Evolutionary conservation across 140 eudicot genomes (phyloP).

Genomic region (Anethum foeniculum): DNA sequence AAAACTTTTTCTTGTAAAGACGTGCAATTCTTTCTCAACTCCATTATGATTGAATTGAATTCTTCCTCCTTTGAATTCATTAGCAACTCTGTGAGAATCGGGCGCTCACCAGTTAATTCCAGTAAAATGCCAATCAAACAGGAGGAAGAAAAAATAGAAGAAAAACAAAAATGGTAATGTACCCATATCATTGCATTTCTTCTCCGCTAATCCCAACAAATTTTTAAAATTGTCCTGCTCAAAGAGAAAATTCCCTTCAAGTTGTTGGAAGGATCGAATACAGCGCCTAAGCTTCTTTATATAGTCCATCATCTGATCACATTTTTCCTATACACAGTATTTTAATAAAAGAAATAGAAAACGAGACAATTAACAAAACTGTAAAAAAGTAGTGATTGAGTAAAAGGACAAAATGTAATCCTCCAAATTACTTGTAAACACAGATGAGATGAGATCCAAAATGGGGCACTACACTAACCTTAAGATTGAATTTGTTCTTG

Average conservation of each 20-base stretch:
- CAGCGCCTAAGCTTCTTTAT: constrained; percentile 70
- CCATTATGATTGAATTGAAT: constrained; percentile 65
- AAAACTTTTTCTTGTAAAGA: constrained; percentile 54
- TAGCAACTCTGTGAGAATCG: constrained; percentile 36
- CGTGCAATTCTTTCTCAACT: constrained; percentile 41
- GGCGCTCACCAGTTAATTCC: background rate
- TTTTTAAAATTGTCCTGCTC: constrained; percentile 64
- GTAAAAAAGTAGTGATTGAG: no score
- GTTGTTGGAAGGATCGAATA: constrained; percentile 72
- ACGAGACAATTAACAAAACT: background rate
- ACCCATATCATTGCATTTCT: constrained; percentile 73
- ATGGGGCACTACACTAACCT: constrained; percentile 34
- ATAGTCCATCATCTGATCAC: constrained; percentile 66
- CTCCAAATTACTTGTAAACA: no score
- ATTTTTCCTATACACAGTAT: constrained; percentile 52
- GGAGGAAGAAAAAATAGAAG: background rate
- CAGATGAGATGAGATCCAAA: background rate
- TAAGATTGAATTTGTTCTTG: constrained; percentile 63
- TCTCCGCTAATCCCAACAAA: constrained; percentile 61
- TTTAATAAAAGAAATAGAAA: background rate
- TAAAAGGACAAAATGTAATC: no score
- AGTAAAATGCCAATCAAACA: background rate
- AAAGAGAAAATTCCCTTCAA: constrained; percentile 49
- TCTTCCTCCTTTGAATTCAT: constrained; percentile 84
- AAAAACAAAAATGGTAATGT: constrained; percentile 6